Conservation (phyloP, 2,329 filamentous ascomycete species). For the Coniochaeta sp. region DNA sequence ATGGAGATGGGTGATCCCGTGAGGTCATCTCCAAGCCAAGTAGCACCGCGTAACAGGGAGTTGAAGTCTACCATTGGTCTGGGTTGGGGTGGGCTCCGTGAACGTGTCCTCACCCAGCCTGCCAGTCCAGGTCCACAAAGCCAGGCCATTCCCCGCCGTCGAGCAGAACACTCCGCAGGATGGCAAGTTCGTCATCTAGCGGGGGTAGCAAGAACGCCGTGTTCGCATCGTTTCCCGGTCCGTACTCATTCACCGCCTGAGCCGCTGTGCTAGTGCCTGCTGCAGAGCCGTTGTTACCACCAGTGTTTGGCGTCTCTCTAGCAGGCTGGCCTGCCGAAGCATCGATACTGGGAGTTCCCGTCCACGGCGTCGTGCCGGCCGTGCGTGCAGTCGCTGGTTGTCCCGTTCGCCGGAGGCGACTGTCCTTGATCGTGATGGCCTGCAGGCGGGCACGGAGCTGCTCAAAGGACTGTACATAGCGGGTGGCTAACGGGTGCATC, state of each 20-base stretch:
- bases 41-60: no score
- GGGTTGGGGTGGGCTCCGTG: no score
- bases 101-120: neutral
- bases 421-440: neutral
- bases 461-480: constrained; percentile 2
- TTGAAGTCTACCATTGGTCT: no score
- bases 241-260: neutral
- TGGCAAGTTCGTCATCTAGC: constrained; percentile 1
- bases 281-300: neutral
- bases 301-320: neutral
- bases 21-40: no score
- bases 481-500: neutral
- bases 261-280: neutral
- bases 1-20: no score
- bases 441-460: constrained; percentile 1
- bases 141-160: constrained; percentile 1
- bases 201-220: neutral
- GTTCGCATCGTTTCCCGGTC: neutral
- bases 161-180: constrained; percentile 1
- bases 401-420: neutral
- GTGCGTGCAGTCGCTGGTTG: neutral
- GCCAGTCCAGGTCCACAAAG: neutral
- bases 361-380: neutral
- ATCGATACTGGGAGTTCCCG: neutral
- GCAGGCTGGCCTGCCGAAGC: neutral